Conservation (phyloP, 345 rosid genomes). For the Ricinus communis region DNA sequence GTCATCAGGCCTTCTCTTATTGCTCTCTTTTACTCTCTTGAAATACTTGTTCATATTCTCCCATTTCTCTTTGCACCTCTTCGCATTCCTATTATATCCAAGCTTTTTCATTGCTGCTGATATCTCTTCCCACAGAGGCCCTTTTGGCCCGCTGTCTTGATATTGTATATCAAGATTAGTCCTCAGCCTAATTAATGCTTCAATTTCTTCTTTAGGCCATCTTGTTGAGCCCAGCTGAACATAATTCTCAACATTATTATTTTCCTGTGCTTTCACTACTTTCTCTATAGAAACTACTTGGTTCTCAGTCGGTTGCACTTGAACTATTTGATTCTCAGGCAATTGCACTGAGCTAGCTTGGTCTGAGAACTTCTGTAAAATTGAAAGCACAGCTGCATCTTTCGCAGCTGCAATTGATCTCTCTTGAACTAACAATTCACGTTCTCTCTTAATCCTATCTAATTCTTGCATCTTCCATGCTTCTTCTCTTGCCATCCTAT, state of each 20-base stretch:
- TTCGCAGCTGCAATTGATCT: slow-evolving; percentile 34
- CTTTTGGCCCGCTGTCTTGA: slow-evolving; percentile 30
- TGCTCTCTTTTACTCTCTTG: slow-evolving; percentile 39
- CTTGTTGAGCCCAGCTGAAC: slow-evolving; percentile 24
- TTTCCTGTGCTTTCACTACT: slow-evolving; percentile 7
- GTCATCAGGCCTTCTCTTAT: slow-evolving; percentile 32
- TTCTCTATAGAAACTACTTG: slow-evolving; percentile 14
- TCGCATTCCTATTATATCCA: slow-evolving; percentile 31
- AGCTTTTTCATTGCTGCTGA: slow-evolving; percentile 29
- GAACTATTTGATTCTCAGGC: slow-evolving; percentile 9
- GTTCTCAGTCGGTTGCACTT: slow-evolving; percentile 16
- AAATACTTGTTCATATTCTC: slow-evolving; percentile 42
- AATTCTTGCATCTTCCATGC: slow-evolving; percentile 35
- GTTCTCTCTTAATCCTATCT: slow-evolving; percentile 34
- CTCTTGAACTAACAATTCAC: slow-evolving; percentile 25
- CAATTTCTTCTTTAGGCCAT: slow-evolving; percentile 40
- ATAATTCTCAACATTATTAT: slow-evolving; percentile 12
- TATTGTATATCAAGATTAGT: slow-evolving; percentile 28
- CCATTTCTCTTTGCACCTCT: slow-evolving; percentile 42
- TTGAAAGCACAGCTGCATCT: slow-evolving; percentile 35
- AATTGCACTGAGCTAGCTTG: slow-evolving; percentile 16
- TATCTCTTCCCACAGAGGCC: slow-evolving; percentile 35
- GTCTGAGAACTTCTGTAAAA: slow-evolving; percentile 34
- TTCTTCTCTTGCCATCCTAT: slow-evolving; percentile 32
- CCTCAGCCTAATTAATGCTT: slow-evolving; percentile 29